A percentile compares a stretch with the other conserved stretches of the same genome.
Conservation (phyloP, 2,329 filamentous ascomycete species). For the Xylariomycetidae sp. region DNA sequence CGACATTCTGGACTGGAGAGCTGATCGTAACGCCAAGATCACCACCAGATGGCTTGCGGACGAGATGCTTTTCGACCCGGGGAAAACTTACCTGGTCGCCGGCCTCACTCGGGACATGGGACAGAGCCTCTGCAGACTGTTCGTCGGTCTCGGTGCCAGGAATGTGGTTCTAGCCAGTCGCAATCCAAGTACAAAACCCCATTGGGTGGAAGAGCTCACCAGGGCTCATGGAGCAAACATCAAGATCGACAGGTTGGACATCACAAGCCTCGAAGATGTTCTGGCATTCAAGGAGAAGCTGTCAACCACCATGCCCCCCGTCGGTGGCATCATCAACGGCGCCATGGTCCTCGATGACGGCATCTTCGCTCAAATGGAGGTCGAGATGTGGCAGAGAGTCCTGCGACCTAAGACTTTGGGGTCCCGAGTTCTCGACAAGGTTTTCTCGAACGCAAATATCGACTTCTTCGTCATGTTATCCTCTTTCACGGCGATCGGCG, state of each 20-base stretch:
- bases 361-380: slow-evolving; percentile 36
- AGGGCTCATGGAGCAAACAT: slow-evolving; percentile 15
- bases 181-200: slow-evolving; percentile 22
- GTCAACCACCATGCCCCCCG: slow-evolving; percentile 19
- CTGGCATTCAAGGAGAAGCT: slow-evolving; percentile 19
- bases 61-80: slow-evolving; percentile 21
- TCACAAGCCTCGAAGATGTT: slow-evolving; percentile 24
- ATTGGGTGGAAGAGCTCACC: slow-evolving; percentile 30
- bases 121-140: slow-evolving; percentile 36
- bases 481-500: slow-evolving; percentile 39
- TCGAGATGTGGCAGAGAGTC: slow-evolving; percentile 32
- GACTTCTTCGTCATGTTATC: slow-evolving; percentile 45
- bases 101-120: slow-evolving; percentile 41
- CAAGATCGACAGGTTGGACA: slow-evolving; percentile 21
- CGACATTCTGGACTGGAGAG: slow-evolving; percentile 36
- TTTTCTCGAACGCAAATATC: slow-evolving; percentile 27
- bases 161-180: slow-evolving; percentile 37
- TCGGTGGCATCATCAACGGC: slow-evolving; percentile 38
- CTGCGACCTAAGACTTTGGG: slow-evolving; percentile 36
- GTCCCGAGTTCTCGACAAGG: slow-evolving; percentile 33
- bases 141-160: slow-evolving; percentile 32
- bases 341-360: slow-evolving; percentile 42
- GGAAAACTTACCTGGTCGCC: slow-evolving; percentile 35
- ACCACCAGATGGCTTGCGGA: slow-evolving; percentile 19
- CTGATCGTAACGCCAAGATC: slow-evolving; percentile 23